Base-by-base conservation (phyloP, 2,329 filamentous ascomycete genomes). In the Stenocarpella maydis region DNA sequence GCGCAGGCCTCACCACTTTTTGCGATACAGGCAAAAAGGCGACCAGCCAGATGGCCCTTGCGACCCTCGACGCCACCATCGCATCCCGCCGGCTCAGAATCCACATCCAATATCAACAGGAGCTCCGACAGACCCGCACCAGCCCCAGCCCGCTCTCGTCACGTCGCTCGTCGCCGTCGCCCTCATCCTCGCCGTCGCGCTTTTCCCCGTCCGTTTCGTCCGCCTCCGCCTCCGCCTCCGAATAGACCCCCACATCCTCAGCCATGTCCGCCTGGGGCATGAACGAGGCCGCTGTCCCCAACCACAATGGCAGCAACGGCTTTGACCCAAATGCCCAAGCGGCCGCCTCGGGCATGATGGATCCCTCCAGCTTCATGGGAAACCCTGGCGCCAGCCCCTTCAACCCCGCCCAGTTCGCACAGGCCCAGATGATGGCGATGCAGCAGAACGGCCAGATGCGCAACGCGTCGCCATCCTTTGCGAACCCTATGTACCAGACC, bases 401-500 rank as follows among this genome's bases (percentile, higher is more conserved):
- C 81, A 90, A 88, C 79, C 84, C 85, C 74, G 80, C 84, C 76
- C 86, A 88, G 76, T 89, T 88, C 74, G 79, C 84, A 71, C 89
- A 87, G 75, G 67, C 68, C 49, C 69, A 71, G 24, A 85, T 88
- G 81, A 81, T 83, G 71, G 83, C 80, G 77, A 92, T 95, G 88
- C 92, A 93, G 79, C 58, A 67, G 28, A 96, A 95, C 83, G 92
- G 93, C 82, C 89, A 86, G 76, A 91, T 92, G 85, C 93, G 93
- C 85, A 95, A 94, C 81, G 90, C 90, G 71, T 95, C 93, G 66
- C 92, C 92, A 53, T 90, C 90, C 70, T 95, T 93, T 80, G 88
- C 91, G 77, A 92, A 92, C 77, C 88, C 91, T 71, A 88, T 89
- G 76, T 97, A 95, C 83, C 92, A 94, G 78, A 93, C 93, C 74